These are phyloP conservation scores for Podospora appendiculata DNA, from an alignment of 495 filamentous ascomycete genomes.

Conservation along the genomic window DNA sequence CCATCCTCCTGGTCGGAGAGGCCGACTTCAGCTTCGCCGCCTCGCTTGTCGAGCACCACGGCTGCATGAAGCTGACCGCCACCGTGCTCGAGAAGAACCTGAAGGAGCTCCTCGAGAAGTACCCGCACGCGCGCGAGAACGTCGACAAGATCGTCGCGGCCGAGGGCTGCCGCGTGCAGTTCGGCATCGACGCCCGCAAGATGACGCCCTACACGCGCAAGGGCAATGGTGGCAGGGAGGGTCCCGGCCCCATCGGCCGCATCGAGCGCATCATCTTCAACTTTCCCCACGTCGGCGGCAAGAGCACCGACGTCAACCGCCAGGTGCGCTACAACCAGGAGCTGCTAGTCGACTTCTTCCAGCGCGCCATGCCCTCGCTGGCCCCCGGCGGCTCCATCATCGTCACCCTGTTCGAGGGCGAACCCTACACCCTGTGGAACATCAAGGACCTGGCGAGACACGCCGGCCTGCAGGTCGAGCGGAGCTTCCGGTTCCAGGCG, in stretches of 20 bases:
- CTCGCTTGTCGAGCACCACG: slow-evolving; percentile 64
- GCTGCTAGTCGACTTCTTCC: slow-evolving; percentile 77
- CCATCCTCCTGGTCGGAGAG: slow-evolving; percentile 82
- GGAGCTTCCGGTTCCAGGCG: slow-evolving; percentile 72
- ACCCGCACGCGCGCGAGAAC: slow-evolving; percentile 63
- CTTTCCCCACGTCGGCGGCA: slow-evolving; percentile 92
- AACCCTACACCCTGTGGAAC: slow-evolving; percentile 95
- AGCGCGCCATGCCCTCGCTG: slow-evolving; percentile 35
- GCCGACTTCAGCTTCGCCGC: slow-evolving; percentile 89
- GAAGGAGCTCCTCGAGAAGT: slow-evolving; percentile 55
- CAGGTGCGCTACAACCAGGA: slow-evolving; percentile 92
- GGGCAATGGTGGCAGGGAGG: neutral
- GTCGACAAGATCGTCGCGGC: slow-evolving; percentile 42
- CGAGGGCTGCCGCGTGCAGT: slow-evolving; percentile 47
- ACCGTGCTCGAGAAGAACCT: slow-evolving; percentile 40
- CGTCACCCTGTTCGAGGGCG: slow-evolving; percentile 83
- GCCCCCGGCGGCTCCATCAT: slow-evolving; percentile 59
- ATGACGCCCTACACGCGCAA: slow-evolving; percentile 42
- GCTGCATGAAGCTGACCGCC: slow-evolving; percentile 53
- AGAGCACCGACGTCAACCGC: slow-evolving; percentile 84
- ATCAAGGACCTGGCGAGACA: slow-evolving; percentile 77
- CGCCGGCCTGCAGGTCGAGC: slow-evolving; percentile 62
- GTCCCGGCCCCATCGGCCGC: slow-evolving; percentile 18
- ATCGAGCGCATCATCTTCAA: slow-evolving; percentile 86
- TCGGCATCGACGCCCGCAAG: slow-evolving; percentile 67